Evolutionary conservation across 495 filamentous ascomycete species (phyloP), one percentile per base, ranked within the genome.

Genomic region (Aspergillus nidulans): DNA sequence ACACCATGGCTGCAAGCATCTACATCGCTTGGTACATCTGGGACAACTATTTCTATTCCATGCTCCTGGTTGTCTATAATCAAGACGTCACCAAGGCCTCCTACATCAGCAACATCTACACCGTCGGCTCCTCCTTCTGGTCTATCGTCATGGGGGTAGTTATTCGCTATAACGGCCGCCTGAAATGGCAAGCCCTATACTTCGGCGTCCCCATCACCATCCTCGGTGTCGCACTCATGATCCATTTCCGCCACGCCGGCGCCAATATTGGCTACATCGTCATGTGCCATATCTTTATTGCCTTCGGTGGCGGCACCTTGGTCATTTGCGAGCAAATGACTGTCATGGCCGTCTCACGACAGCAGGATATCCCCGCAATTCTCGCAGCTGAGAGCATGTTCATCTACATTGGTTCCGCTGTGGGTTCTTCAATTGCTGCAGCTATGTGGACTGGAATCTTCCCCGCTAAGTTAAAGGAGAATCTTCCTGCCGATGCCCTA

Each of bases 261-360:
- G 68, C 68, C 25, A 61, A 74, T 47, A 69, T 89, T 28, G 86
- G 85, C 23, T 88, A 85, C 64, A 73, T 91, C 48, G 72, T 87
- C 67, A 87, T 89, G 81, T 85, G 79, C 61, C 85, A 90, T 64
- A 87, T 91, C 60, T 82, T 89, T 69, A 85, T 90, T 55, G 81
- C 85, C 30, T 75, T 91, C 34, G 74, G 76, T 10, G 85, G 83
- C 12, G 81, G 82, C 18, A 81, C 77, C 1, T 64, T 84, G 10
- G 65, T 89, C 49, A 83, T 90, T 60, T 75, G 71, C 51, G 82
- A 86, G 58, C 80, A 90, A 56, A 82, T 89, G 56, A 82, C 86
- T 3, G 80, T 81, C 60, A 84, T 90, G 81, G 81, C 86, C 2
- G 83, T 80, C 1, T 88, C 56, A 76, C 83, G 46, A 72, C 81